Conservation (phyloP, 805 yeast genomes). For the Wickerhamomyces ciferrii region DNA sequence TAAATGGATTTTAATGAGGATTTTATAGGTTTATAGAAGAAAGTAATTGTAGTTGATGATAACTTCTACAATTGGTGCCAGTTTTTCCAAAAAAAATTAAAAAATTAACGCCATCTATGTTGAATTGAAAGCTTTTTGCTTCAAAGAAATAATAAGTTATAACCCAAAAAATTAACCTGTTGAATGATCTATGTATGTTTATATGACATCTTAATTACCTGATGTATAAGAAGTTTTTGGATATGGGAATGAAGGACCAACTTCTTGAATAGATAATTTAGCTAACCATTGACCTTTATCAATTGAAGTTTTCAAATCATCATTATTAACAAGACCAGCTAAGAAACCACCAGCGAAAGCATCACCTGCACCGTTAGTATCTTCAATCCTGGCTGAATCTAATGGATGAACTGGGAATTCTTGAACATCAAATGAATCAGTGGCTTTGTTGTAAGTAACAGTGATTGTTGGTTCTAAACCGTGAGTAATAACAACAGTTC, state of each 20-base stretch:
- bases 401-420: conserved; percentile 70
- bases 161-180: not conserved
- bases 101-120: not conserved
- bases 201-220: not conserved
- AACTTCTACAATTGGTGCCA: no score
- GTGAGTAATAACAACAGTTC: conserved; percentile 93
- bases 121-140: not conserved
- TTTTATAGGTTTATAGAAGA: no score
- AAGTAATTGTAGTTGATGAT: no score
- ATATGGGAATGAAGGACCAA: conserved; percentile 89
- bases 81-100: no score
- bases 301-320: conserved; percentile 53
- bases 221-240: conserved; percentile 19
- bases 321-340: conserved; percentile 79
- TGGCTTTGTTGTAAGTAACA: conserved; percentile 48
- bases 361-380: conserved; percentile 99
- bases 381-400: conserved; percentile 62
- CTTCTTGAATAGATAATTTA: conserved; percentile 80
- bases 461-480: conserved; percentile 89
- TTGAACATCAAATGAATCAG: conserved; percentile 41
- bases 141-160: not conserved
- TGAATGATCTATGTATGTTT: not conserved
- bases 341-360: conserved; percentile 96
- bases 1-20: no score
- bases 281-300: conserved; percentile 98